Percentiles rank a stretch among this genome's conserved stretches.
Evolutionary conservation across 2,329 filamentous ascomycete species (phyloP).

Genomic region (Chalaropsis ovoidea): DNA sequence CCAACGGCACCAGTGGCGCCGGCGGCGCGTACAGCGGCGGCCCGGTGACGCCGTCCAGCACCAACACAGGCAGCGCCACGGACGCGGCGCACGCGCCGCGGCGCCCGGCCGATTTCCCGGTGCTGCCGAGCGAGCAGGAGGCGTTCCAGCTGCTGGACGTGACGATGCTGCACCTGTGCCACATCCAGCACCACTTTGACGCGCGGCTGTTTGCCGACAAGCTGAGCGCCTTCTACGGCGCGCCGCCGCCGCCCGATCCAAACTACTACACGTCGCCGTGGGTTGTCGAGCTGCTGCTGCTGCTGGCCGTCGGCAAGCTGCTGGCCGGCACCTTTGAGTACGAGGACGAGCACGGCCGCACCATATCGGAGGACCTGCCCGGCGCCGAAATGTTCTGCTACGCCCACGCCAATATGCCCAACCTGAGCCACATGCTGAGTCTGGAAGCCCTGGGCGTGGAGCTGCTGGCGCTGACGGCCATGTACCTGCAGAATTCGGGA

Average conservation of each 20-base stretch:
- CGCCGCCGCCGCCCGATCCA: conserved; percentile 9
- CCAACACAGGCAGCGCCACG: not conserved
- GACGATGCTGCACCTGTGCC: conserved; percentile 28
- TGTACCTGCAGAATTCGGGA: conserved; percentile 25
- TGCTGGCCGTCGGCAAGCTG: conserved; percentile 24
- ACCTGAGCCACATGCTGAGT: conserved; percentile 29
- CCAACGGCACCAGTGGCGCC: not conserved
- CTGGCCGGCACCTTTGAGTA: conserved; percentile 22
- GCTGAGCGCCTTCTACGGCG: conserved; percentile 18
- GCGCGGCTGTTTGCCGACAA: conserved; percentile 26
- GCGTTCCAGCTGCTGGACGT: conserved; percentile 27
- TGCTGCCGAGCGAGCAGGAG: conserved; percentile 25
- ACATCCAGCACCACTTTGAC: conserved; percentile 29
- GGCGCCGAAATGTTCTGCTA: conserved; percentile 24
- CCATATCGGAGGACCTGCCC: conserved; percentile 22
- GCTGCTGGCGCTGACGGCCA: conserved; percentile 28
- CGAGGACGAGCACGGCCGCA: conserved; percentile 21
- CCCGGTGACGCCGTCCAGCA: conserved; percentile 15
- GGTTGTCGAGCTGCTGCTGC: conserved; percentile 23
- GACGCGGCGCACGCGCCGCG: not conserved
- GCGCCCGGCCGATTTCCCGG: conserved; percentile 14
- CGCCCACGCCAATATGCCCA: conserved; percentile 30
- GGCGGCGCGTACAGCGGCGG: conserved; percentile 11
- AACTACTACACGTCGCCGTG: conserved; percentile 24
- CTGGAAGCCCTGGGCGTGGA: conserved; percentile 30